Percentiles rank a stretch among this genome's conserved stretches.
phyloP scores from a whole-genome alignment of 768 basidiomycete species.

The Gymnopilus dilepis region DNA sequence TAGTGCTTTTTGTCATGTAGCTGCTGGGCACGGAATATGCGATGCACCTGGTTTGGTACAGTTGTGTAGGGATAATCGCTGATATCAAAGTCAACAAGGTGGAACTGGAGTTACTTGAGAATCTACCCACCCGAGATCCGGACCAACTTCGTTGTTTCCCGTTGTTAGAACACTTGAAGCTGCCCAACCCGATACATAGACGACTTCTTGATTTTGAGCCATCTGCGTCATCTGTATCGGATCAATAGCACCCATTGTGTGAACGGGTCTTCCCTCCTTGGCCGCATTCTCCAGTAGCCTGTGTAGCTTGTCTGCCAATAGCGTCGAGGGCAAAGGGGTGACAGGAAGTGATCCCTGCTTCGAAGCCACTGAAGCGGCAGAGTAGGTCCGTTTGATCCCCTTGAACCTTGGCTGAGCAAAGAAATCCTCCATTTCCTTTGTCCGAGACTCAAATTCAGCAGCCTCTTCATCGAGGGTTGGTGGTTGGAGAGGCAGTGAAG shows the following conservation, averaged over 20 bases:
- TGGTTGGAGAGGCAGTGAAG: slow-evolving; percentile 58
- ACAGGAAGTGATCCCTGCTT: slow-evolving; percentile 91
- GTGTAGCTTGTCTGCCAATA: slow-evolving; percentile 90
- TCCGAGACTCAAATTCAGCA: slow-evolving; percentile 62
- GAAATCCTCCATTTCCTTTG: slow-evolving; percentile 71
- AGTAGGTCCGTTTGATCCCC: slow-evolving; percentile 78
- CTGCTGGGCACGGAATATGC: slow-evolving; percentile 90
- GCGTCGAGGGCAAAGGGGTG: slow-evolving; percentile 72
- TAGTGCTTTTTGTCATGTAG: slow-evolving; percentile 93
- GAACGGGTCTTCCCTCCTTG: slow-evolving; percentile 70
- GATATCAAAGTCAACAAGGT: background rate
- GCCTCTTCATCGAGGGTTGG: slow-evolving; percentile 64
- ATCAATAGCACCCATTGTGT: slow-evolving; percentile 94
- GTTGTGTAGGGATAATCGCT: slow-evolving; percentile 97
- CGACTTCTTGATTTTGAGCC: slow-evolving; percentile 83
- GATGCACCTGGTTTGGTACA: slow-evolving; percentile 93
- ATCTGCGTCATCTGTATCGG: slow-evolving; percentile 96
- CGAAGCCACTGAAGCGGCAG: slow-evolving; percentile 77
- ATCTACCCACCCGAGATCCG: slow-evolving; percentile 78
- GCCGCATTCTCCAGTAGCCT: slow-evolving; percentile 66
- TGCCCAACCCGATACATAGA: slow-evolving; percentile 96
- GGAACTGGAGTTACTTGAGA: background rate
- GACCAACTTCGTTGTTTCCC: slow-evolving; percentile 90
- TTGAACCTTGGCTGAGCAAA: slow-evolving; percentile 78
- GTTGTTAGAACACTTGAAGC: slow-evolving; percentile 86